Evolutionary conservation across 2,329 filamentous ascomycete genomes (phyloP).

Genomic region (Fusarium pseudoanthophilum): DNA sequence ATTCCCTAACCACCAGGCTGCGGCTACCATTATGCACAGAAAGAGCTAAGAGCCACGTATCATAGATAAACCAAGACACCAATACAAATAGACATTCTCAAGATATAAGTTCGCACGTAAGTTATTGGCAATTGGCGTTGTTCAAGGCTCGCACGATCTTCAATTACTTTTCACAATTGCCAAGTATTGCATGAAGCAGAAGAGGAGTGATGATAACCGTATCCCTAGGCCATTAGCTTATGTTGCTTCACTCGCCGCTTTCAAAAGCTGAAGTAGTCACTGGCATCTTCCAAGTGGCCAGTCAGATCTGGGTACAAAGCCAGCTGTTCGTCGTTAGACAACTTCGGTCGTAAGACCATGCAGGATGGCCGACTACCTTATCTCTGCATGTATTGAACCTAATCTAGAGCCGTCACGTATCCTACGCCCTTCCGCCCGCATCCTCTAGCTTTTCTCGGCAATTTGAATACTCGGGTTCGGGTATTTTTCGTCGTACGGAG

Average conservation of each 20-base stretch:
- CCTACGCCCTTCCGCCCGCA: neutral
- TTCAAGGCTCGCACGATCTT: neutral
- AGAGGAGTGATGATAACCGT: neutral
- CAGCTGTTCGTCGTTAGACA: neutral
- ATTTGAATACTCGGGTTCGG: neutral
- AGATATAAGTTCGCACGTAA: fast-evolving
- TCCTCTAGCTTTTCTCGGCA: neutral
- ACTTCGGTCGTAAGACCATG: neutral
- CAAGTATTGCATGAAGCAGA: neutral
- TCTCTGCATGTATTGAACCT: neutral
- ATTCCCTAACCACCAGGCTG: slow-evolving; percentile 82
- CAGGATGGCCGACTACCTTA: neutral
- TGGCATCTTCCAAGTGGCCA: neutral
- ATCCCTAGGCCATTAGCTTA: neutral
- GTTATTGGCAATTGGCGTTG: neutral
- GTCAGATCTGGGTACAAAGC: neutral
- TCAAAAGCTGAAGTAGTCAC: neutral
- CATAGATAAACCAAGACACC: neutral
- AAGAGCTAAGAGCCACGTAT: slow-evolving; percentile 39
- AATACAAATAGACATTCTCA: neutral
- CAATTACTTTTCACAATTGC: fast-evolving
- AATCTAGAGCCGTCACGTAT: neutral
- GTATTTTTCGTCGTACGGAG: neutral
- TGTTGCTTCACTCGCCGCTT: neutral
- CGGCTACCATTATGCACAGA: slow-evolving; percentile 42